phyloP scores from a whole-genome alignment of 371 early-diverging fungal genomes.

The Mucor irregularis region DNA sequence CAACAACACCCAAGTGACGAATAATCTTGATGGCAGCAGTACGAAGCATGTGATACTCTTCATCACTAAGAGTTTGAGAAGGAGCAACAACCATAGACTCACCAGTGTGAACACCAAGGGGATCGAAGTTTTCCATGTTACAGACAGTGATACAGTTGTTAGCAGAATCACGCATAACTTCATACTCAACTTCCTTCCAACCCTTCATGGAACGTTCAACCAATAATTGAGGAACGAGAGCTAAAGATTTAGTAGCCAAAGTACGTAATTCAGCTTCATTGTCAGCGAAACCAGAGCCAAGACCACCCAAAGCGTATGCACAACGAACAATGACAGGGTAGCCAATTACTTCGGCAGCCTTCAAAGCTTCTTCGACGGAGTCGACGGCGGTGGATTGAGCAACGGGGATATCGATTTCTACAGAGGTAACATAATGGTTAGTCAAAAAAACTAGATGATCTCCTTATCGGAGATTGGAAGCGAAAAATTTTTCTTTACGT shows the following conservation, averaged over 20 bases:
- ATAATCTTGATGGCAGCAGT: conserved; percentile 93
- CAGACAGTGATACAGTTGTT: conserved; percentile 98
- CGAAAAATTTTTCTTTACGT: conserved; percentile 16
- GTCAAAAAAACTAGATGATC: conserved; percentile 20
- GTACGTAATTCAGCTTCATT: conserved; percentile 71
- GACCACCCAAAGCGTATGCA: conserved; percentile 93
- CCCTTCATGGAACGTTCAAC: conserved; percentile 96
- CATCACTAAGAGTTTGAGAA: conserved; percentile 90
- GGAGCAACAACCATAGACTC: conserved; percentile 97
- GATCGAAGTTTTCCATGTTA: conserved; percentile 99
- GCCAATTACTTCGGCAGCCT: conserved; percentile 80
- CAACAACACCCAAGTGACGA: conserved; percentile 94
- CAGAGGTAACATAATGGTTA: too few species aligned
- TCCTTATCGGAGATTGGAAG: conserved; percentile 6
- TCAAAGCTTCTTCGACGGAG: conserved; percentile 80
- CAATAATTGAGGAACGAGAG: conserved; percentile 85
- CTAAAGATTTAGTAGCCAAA: conserved; percentile 78
- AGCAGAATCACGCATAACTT: conserved; percentile 93
- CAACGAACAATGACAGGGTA: conserved; percentile 94
- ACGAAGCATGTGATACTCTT: conserved; percentile 94
- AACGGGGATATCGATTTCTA: conserved; percentile 83
- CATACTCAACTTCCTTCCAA: conserved; percentile 98
- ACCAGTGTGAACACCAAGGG: conserved; percentile 93
- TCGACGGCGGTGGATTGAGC: conserved; percentile 86
- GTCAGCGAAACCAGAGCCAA: conserved; percentile 94